Conservation (phyloP, 192 early-diverging fungal species). For the Backusella australiensis region DNA sequence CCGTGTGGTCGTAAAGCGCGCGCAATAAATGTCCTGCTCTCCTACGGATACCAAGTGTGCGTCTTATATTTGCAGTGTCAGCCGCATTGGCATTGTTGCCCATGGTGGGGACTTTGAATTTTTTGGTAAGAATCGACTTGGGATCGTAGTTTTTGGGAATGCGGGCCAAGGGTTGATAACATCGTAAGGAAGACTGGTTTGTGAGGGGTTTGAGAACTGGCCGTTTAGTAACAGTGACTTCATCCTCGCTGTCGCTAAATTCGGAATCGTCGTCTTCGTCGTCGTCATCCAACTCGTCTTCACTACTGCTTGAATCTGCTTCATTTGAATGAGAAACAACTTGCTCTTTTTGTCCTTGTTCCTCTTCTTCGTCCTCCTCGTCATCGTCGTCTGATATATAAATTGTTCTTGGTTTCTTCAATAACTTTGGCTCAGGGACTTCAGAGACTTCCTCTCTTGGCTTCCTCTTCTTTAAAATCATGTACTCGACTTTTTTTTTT, state of each 20-base stretch:
- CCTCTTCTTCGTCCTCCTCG: background rate
- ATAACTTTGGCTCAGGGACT: background rate
- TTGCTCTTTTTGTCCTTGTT: background rate
- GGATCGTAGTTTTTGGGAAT: background rate
- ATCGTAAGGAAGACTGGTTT: background rate
- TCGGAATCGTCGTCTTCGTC: background rate
- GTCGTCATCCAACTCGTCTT: background rate
- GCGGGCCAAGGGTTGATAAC: background rate
- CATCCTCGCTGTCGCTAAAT: background rate
- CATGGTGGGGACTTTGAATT: conserved; percentile 12
- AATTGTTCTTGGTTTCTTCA: background rate
- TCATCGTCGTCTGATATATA: background rate
- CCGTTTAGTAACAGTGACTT: background rate
- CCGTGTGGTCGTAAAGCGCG: conserved; percentile 80
- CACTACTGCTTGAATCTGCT: background rate
- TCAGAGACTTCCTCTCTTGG: background rate
- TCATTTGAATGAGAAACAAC: background rate
- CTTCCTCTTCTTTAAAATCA: background rate
- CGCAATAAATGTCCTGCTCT: conserved; percentile 47
- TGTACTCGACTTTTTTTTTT: background rate
- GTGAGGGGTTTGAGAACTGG: background rate
- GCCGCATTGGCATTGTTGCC: background rate
- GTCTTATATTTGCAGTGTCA: background rate
- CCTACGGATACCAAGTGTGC: conserved; percentile 60
- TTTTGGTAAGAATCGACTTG: background rate